These are phyloP conservation scores for Aphanocladium album DNA, from an alignment of 2,329 filamentous ascomycete genomes.

Conservation along the genomic window DNA sequence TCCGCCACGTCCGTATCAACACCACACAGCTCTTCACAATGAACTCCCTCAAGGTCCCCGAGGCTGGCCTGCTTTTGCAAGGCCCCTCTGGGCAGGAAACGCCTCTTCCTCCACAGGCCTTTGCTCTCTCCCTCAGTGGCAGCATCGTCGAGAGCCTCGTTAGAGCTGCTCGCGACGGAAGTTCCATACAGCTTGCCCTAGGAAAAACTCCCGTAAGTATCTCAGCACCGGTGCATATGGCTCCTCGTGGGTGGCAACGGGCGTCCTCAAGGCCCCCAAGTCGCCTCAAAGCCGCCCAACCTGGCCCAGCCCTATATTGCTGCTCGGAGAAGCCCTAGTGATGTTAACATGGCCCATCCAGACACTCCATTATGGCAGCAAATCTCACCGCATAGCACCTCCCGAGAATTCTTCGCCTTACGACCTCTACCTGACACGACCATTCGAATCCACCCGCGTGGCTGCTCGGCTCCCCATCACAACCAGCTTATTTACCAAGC, in stretches of 20 bases:
- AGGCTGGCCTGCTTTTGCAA: conserved; percentile 53
- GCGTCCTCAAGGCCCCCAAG: background rate
- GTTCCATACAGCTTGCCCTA: conserved; percentile 52
- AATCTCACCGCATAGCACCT: conserved; percentile 42
- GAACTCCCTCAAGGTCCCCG: conserved; percentile 52
- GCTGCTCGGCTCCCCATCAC: conserved; percentile 47
- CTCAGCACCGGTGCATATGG: background rate
- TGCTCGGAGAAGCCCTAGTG: background rate
- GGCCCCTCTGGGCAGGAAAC: conserved; percentile 40
- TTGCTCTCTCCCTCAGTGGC: conserved; percentile 54
- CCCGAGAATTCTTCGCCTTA: conserved; percentile 43
- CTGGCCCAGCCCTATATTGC: background rate
- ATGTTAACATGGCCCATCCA: conserved; percentile 23
- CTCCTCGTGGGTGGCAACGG: background rate
- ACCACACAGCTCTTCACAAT: conserved; percentile 28
- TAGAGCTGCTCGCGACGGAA: conserved; percentile 51
- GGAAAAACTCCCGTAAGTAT: conserved; percentile 55
- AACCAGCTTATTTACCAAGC: conserved; percentile 45
- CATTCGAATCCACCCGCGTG: conserved; percentile 41
- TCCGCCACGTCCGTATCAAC: background rate
- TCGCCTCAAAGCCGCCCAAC: background rate
- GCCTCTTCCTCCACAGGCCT: conserved; percentile 48
- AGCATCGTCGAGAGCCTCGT: conserved; percentile 59
- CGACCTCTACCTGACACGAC: conserved; percentile 53
- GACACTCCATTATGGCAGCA: conserved; percentile 51